phyloP scores from a whole-genome alignment of 2,329 filamentous ascomycete genomes.

The Nemania bipapillata region DNA sequence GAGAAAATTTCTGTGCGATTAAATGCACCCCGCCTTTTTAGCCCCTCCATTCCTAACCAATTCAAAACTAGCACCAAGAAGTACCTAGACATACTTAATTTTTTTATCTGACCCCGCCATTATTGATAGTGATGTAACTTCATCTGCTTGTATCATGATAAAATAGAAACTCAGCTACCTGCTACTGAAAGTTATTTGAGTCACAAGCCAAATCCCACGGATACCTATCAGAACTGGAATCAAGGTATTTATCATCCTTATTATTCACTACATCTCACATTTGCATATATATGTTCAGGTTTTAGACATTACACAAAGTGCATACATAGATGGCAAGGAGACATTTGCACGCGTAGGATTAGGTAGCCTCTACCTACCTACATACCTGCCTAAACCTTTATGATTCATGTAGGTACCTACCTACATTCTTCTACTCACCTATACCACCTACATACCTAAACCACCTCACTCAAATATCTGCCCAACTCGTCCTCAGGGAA shows the following conservation, averaged over 20 bases:
- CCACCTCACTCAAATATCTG: too few relatives aligned
- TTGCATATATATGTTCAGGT: neutral
- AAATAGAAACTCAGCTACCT: neutral
- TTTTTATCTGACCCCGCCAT: constrained; percentile 15
- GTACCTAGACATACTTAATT: neutral
- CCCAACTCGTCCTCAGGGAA: too few relatives aligned
- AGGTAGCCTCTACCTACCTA: too few relatives aligned
- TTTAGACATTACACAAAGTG: neutral
- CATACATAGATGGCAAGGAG: too few relatives aligned
- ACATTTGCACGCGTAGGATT: too few relatives aligned
- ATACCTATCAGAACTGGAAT: too few relatives aligned
- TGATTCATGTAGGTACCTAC: neutral
- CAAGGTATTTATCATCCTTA: too few relatives aligned
- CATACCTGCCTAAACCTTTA: too few relatives aligned
- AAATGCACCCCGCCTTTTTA: constrained; percentile 37
- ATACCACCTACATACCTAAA: too few relatives aligned
- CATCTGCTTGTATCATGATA: too few relatives aligned
- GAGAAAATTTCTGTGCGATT: constrained; percentile 20
- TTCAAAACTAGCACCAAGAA: too few relatives aligned
- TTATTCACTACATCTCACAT: neutral
- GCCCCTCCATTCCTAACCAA: constrained; percentile 21
- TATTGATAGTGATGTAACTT: neutral
- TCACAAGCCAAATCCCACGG: too few relatives aligned
- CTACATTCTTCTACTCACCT: neutral
- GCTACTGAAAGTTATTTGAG: neutral